These are phyloP conservation scores for Chrysanthemum lavandulifolium DNA, from an alignment of 129 eudicot species.

Conservation along the genomic window DNA sequence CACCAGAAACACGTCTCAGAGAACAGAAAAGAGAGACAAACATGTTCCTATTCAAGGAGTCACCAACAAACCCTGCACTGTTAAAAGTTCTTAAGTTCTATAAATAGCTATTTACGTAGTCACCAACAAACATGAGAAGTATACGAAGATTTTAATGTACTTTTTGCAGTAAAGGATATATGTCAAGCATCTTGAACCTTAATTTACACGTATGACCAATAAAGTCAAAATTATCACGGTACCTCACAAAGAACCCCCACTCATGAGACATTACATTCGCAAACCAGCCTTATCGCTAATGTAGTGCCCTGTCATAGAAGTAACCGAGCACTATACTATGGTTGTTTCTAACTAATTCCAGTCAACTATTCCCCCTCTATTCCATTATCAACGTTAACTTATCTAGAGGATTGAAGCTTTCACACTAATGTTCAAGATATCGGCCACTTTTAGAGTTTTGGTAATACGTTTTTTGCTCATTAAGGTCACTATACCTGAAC, in stretches of 20 bases:
- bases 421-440: not conserved
- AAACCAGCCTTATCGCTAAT: constrained; percentile 7
- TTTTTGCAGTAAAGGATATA: not conserved
- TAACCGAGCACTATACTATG: not conserved
- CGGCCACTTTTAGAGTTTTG: too few species aligned
- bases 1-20: constrained; percentile 55
- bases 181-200: constrained; percentile 26
- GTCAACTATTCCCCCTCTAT: not conserved
- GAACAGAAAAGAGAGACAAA: constrained; percentile 94
- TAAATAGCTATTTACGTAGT: constrained; percentile 4
- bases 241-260: constrained; percentile 11
- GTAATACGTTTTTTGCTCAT: too few species aligned
- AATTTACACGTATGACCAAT: constrained; percentile 4
- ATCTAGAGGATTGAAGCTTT: not conserved
- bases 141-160: constrained; percentile 1
- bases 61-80: constrained; percentile 98
- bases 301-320: not conserved
- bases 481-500: too few species aligned
- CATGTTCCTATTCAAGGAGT: constrained; percentile 95
- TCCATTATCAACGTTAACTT: not conserved
- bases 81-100: constrained; percentile 44
- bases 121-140: constrained; percentile 9
- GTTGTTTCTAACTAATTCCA: not conserved
- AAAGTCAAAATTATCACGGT: constrained; percentile 11
- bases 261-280: not conserved